phyloP scores from a whole-genome alignment of 2,329 filamentous ascomycete species.

The Phyllosticta ampelicida region DNA sequence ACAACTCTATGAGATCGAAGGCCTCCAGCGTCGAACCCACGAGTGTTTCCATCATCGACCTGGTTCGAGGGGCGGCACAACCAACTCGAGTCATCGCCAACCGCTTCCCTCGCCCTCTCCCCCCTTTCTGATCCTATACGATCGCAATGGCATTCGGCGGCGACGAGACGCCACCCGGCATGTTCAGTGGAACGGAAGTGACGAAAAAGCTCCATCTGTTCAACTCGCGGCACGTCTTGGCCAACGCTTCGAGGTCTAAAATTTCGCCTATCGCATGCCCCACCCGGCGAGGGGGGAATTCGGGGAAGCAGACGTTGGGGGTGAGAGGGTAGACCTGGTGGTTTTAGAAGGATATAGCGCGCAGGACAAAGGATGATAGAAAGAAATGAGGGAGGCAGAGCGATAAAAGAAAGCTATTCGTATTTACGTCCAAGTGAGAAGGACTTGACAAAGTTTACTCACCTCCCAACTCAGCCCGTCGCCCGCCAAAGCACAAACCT shows the following conservation, averaged over 20 bases:
- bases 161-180: slow-evolving; percentile 28
- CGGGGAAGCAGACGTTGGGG: slow-evolving; percentile 17
- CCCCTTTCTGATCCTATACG: slow-evolving; percentile 17
- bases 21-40: neutral
- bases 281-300: slow-evolving; percentile 40
- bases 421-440: too few relatives aligned
- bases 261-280: slow-evolving; percentile 37
- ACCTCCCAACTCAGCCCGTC: slow-evolving; percentile 37
- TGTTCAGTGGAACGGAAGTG: slow-evolving; percentile 48
- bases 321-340: slow-evolving; percentile 4
- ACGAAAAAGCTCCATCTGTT: slow-evolving; percentile 50
- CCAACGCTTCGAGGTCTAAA: slow-evolving; percentile 40
- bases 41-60: neutral
- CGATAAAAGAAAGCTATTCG: neutral
- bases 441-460: slow-evolving; percentile 11
- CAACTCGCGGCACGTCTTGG: slow-evolving; percentile 42
- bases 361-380: neutral
- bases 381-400: neutral
- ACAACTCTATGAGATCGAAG: neutral
- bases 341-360: neutral
- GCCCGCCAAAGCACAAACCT: slow-evolving; percentile 37
- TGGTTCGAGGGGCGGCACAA: neutral
- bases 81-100: neutral
- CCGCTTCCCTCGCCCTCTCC: neutral
- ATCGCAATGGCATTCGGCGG: slow-evolving; percentile 29